Base-by-base conservation (phyloP, 768 basidiomycete genomes). In the Russula brevipes region DNA sequence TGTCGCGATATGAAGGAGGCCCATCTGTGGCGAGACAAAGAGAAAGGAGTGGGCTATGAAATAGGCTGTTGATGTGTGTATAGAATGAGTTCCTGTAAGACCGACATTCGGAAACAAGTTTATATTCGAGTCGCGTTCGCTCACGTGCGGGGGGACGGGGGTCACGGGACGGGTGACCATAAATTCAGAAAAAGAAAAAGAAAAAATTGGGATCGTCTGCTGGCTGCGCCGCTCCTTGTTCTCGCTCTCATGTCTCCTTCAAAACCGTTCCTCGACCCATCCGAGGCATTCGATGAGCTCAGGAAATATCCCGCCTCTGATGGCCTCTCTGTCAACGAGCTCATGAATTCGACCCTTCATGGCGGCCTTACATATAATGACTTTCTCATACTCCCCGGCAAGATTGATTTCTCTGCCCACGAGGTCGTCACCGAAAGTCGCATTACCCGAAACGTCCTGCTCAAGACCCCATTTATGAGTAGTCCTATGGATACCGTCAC, bases 401-500 rank as follows among this genome's bases (percentile, higher is more conserved):
- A 91, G 76, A 98, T 99, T 71, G 87, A 94, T 79, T 99, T 99
- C 75, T 80, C 89, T 11, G 90, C 91, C 1, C 81, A 82, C 16
- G 84, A 84, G 49, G 95, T 94, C 72, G 72, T 82, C 69, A 86
- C 91, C 2, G 93, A 98, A 78, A 89, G 85, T 70, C 84, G 81
- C 59, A 86, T 99, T 62, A 97, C 96, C 30, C 86, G 89, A 60
- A 97, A 97, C 69, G 91, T 98, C 69, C 77, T 80, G 47, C 81
- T 99, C 70, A 98, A 94, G 78, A 95, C 94, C 0, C 97, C 96
- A 0, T 96, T 99, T 77, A 80, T 98, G 80, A 96, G 93, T 74
- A 95, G 92, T 56, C 96, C 97, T 16, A 99, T 99, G 97, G 97
- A 99, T 78, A 99, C 97, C 50, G 97, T 98, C 69, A 98, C 97